Conservation (phyloP, 1,139 yeast genomes). For the Blastobotrys arbuscula region DNA sequence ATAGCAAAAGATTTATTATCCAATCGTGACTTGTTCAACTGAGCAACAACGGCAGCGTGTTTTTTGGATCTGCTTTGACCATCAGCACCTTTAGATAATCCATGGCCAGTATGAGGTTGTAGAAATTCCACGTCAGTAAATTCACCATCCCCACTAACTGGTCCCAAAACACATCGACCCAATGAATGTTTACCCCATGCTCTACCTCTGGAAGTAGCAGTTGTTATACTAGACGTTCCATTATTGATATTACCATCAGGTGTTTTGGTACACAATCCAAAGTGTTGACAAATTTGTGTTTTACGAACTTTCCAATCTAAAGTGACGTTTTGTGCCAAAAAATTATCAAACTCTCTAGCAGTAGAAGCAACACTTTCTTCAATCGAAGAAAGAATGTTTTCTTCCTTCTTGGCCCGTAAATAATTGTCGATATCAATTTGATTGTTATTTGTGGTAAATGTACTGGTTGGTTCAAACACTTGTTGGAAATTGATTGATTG, state of each 20-base stretch:
- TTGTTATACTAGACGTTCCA: background rate
- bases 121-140: constrained; percentile 31
- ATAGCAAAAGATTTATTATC: constrained; percentile 45
- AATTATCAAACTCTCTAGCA: constrained; percentile 75
- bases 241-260: constrained; percentile 7
- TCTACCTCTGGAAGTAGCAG: constrained; percentile 11
- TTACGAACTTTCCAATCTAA: constrained; percentile 82
- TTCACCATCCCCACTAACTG: constrained; percentile 29
- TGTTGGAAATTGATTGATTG: constrained; percentile 29
- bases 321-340: constrained; percentile 64
- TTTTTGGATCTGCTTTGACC: constrained; percentile 36
- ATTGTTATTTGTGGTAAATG: constrained; percentile 21
- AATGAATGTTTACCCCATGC: constrained; percentile 32
- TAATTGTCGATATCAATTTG: constrained; percentile 31
- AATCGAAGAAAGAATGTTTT: constrained; percentile 73
- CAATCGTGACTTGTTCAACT: constrained; percentile 65
- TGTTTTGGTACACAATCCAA: constrained; percentile 42
- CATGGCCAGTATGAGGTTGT: background rate
- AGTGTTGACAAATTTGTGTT: constrained; percentile 62
- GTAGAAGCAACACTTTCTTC: constrained; percentile 74
- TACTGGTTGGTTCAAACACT: constrained; percentile 26
- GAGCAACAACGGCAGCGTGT: constrained; percentile 67
- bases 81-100: background rate
- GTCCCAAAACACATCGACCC: constrained; percentile 36
- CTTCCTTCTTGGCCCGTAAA: constrained; percentile 67